Conservation (phyloP, 1,284 basidiomycete genomes). For the Trichosporon sp. region DNA sequence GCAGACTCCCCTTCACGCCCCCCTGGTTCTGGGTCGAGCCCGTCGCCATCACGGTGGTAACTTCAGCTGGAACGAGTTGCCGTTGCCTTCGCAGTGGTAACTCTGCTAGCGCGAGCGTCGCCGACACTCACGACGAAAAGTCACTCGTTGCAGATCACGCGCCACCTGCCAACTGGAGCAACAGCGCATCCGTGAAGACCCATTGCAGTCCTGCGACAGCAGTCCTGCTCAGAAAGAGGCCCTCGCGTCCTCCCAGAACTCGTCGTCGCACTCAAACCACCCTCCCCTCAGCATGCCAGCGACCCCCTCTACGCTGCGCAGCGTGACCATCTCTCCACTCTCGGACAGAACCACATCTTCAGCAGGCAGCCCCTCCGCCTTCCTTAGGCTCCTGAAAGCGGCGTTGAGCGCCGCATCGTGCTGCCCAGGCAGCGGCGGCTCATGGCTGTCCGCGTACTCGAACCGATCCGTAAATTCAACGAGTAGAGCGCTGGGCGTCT, state of each 20-base stretch:
- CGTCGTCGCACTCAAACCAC: slow-evolving; percentile 17
- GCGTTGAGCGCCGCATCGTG: neutral
- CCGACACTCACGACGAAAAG: too few species aligned
- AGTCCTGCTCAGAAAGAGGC: neutral
- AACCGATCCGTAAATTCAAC: slow-evolving; percentile 3
- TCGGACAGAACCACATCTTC: slow-evolving; percentile 1
- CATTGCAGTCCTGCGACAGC: too few species aligned
- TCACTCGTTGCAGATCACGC: too few species aligned
- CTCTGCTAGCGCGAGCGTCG: neutral
- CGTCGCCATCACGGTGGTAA: neutral
- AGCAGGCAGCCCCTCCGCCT: neutral
- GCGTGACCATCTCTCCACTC: neutral
- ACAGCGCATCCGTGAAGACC: too few species aligned
- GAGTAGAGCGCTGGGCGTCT: neutral
- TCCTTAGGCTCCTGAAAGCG: neutral
- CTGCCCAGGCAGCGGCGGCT: slow-evolving; percentile 7
- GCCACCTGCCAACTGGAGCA: too few species aligned
- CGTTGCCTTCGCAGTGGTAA: neutral
- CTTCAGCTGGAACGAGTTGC: neutral
- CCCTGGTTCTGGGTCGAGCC: neutral
- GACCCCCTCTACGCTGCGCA: neutral
- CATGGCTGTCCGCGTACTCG: neutral
- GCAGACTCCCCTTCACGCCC: neutral
- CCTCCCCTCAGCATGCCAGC: neutral
- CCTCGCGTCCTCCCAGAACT: slow-evolving; percentile 9